Evolutionary conservation across 2,329 filamentous ascomycete genomes (phyloP).

Genomic region (Colletotrichum simmondsii): DNA sequence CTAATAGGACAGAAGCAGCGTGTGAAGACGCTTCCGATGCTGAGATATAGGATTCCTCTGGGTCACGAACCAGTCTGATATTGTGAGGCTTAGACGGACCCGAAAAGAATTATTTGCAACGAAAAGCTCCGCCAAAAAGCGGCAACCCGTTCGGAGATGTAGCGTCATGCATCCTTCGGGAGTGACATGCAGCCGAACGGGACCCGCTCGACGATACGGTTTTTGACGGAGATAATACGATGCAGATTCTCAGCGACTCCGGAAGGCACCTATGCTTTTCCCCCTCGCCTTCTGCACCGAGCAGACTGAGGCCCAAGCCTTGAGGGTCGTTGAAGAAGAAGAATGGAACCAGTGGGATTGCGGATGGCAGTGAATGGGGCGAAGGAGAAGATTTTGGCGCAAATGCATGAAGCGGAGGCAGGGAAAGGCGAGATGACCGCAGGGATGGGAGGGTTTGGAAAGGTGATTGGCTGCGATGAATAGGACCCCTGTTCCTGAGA

Average conservation of each 20-base stretch:
- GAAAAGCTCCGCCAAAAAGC: neutral
- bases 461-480: slow-evolving; percentile 17
- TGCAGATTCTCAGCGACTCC: neutral
- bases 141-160: slow-evolving; percentile 10
- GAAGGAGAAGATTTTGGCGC: slow-evolving; percentile 25
- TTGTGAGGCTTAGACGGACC: neutral
- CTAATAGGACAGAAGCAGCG: neutral
- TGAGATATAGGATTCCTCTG: neutral
- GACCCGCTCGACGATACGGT: neutral
- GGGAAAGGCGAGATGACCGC: slow-evolving; percentile 29
- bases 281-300: neutral
- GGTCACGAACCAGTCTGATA: neutral
- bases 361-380: slow-evolving; percentile 10
- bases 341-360: slow-evolving; percentile 22
- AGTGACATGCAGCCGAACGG: slow-evolving; percentile 9
- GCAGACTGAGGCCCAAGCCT: neutral
- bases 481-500: slow-evolving; percentile 26
- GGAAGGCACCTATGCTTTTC: neutral
- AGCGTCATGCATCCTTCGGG: slow-evolving; percentile 9
- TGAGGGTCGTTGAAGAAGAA: slow-evolving; percentile 1
- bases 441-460: slow-evolving; percentile 12
- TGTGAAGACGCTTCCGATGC: neutral
- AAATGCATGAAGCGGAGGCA: slow-evolving; percentile 30
- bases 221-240: neutral
- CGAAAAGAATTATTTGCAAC: neutral